Evolutionary conservation across 179 eudicot genomes (phyloP), one percentile per base, ranked within the genome.

Genomic region (Corrigiola litoralis): DNA sequence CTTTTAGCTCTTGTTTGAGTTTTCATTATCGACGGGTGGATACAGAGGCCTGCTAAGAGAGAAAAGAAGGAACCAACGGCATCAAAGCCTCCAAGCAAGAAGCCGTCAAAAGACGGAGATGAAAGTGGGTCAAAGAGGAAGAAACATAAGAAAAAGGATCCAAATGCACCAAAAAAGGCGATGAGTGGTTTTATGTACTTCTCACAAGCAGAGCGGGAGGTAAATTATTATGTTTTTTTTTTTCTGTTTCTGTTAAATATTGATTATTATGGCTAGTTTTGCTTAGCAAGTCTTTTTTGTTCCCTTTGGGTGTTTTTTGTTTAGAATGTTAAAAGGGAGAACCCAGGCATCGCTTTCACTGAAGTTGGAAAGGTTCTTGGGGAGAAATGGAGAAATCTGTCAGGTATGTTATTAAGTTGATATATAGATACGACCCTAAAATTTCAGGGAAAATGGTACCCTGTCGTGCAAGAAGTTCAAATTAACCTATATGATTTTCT

Each of bases 111-210:
- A 78, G 95, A 77, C 23, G 87, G 74, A 38, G 95, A 79, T 49
- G 88, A 85, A 32, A 90, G 81, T 17, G 87, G 85, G 48, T 48
- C 84, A 46, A 86, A 88, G 82, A 90, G 88, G 87, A 94, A 73
- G 78, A 94, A 91, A 64, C 86, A 60, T n/a, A n/a, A n/a, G 85
- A 92, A 87, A 66, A 90, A 91, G 75, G 99, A 94, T 75, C 99
- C 97, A 60, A 91, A 88, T 74, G 96, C 96, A 48, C 99, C 99
- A 17, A 94, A 95, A 80, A 82, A 77, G 65, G 87, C 95, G 41
- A 38, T 80, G 62, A 79, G 90, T 80, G 89, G 88, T 62, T 95
- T 79, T 66, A 79, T 95, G 81, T 80, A 68, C 67, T 95, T 91
- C 82, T 84, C 97, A 21, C 79, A 83, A 69, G 67, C 82, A 18